phyloP scores from a whole-genome alignment of 2,329 filamentous ascomycete genomes.

The Fusarium sp. region DNA sequence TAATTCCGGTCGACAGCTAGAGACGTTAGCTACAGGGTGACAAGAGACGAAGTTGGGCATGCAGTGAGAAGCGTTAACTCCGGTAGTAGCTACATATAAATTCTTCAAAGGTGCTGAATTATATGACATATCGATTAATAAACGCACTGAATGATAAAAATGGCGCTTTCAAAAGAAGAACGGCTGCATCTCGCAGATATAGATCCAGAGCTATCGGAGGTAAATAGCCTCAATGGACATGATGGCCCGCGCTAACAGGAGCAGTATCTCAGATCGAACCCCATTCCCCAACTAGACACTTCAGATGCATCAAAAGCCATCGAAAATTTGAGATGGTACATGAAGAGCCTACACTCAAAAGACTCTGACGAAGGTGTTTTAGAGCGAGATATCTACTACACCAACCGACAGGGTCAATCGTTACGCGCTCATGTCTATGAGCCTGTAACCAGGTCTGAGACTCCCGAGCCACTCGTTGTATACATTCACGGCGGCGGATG shows the following conservation, averaged over 20 bases:
- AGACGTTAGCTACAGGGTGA: no score
- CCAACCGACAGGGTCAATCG: neutral
- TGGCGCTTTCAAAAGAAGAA: neutral
- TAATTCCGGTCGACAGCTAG: neutral
- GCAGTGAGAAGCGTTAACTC: neutral
- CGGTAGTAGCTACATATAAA: neutral
- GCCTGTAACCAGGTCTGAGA: fast-evolving
- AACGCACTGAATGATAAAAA: neutral
- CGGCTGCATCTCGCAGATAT: neutral
- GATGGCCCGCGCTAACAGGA: fast-evolving
- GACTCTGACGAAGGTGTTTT: neutral
- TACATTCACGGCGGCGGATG: conserved; percentile 3
- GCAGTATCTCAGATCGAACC: neutral
- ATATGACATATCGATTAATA: no score
- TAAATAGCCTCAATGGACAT: fast-evolving
- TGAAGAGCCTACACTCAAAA: neutral
- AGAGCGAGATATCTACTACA: conserved; percentile 1
- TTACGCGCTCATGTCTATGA: neutral
- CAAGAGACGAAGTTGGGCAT: neutral
- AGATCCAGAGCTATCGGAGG: neutral
- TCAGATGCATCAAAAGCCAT: neutral
- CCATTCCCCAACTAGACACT: neutral
- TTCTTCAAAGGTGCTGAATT: neutral
- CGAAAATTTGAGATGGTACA: conserved; percentile 2
- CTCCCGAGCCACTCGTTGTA: fast-evolving